phyloP scores from a whole-genome alignment of 2,329 filamentous ascomycete species.

The Talaromyces funiculosus region DNA sequence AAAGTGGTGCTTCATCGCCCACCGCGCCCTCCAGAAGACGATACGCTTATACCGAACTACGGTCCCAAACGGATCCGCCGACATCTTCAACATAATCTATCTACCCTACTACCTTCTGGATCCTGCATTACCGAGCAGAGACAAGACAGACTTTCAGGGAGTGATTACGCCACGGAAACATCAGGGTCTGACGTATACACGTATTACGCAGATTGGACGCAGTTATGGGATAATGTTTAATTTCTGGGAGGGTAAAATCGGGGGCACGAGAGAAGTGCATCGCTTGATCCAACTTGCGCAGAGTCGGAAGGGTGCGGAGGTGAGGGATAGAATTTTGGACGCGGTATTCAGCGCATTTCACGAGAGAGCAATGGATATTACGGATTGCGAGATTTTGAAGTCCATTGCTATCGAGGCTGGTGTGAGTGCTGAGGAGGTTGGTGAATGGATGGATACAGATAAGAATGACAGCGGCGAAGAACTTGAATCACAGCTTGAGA shows the following conservation, averaged over 20 bases:
- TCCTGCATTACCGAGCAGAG: not conserved
- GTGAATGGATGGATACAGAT: slow-evolving; percentile 3
- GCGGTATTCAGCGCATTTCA: not conserved
- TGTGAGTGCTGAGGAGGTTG: not conserved
- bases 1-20: slow-evolving; percentile 12
- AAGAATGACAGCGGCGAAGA: not conserved
- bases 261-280: slow-evolving; percentile 8
- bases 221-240: slow-evolving; percentile 7
- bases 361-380: slow-evolving; percentile 7
- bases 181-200: slow-evolving; percentile 1
- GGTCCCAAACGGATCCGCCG: slow-evolving; percentile 8
- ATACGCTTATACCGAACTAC: slow-evolving; percentile 6
- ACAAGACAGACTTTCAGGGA: slow-evolving; percentile 5
- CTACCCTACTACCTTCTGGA: slow-evolving; percentile 12
- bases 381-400: slow-evolving; percentile 4
- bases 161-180: not conserved
- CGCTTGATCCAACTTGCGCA: slow-evolving; percentile 10
- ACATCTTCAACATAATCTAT: slow-evolving; percentile 10
- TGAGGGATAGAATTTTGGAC: slow-evolving; percentile 1
- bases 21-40: slow-evolving; percentile 2
- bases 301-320: not conserved
- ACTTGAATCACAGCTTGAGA: slow-evolving; percentile 1
- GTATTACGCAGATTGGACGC: slow-evolving; percentile 9
- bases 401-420: slow-evolving; percentile 6
- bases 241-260: slow-evolving; percentile 4